A percentile compares a stretch with the other conserved stretches of the same genome.
Evolutionary conservation across 1,284 basidiomycete species (phyloP).

Genomic region (Paramarasmius palmivorus): DNA sequence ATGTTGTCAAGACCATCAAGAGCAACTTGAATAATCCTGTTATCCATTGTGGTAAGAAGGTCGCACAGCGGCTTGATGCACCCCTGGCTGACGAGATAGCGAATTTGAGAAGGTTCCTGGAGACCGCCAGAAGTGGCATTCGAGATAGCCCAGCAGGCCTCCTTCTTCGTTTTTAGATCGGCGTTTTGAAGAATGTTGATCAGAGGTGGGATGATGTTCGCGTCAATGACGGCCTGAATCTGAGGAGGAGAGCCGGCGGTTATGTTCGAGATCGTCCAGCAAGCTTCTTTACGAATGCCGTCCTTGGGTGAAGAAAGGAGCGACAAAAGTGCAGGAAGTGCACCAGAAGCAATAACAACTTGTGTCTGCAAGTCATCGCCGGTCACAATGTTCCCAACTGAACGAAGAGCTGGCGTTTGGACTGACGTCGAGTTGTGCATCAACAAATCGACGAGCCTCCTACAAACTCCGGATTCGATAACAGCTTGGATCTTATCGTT

Average conservation of each 20-base stretch:
- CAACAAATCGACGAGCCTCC: conserved; percentile 95
- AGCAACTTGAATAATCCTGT: conserved; percentile 99
- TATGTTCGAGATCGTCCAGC: conserved; percentile 99
- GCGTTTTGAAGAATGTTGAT: conserved; percentile 98
- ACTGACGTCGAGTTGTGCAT: conserved; percentile 98
- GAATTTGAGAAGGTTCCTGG: conserved; percentile 96
- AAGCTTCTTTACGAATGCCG: conserved; percentile 94
- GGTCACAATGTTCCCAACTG: conserved; percentile 98
- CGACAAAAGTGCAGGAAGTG: conserved; percentile 89
- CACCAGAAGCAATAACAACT: conserved; percentile 96
- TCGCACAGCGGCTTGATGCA: conserved; percentile 99
- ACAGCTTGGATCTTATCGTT: conserved; percentile 99
- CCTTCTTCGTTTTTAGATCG: conserved; percentile 99
- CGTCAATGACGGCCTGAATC: conserved; percentile 89
- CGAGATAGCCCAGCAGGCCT: conserved; percentile 99
- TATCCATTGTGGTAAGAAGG: conserved; percentile 96
- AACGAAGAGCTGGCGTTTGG: conserved; percentile 97
- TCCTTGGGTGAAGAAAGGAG: conserved; percentile 96
- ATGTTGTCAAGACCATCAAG: conserved; percentile 99
- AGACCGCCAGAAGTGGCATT: conserved; percentile 98
- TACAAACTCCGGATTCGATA: conserved; percentile 97
- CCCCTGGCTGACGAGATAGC: conserved; percentile 96
- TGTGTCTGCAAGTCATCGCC: conserved; percentile 99
- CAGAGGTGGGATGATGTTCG: conserved; percentile 94
- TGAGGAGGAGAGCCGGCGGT: conserved; percentile 96